Conservation (phyloP, 164 flowering plant species). For the Chimonanthus salicifolius region DNA sequence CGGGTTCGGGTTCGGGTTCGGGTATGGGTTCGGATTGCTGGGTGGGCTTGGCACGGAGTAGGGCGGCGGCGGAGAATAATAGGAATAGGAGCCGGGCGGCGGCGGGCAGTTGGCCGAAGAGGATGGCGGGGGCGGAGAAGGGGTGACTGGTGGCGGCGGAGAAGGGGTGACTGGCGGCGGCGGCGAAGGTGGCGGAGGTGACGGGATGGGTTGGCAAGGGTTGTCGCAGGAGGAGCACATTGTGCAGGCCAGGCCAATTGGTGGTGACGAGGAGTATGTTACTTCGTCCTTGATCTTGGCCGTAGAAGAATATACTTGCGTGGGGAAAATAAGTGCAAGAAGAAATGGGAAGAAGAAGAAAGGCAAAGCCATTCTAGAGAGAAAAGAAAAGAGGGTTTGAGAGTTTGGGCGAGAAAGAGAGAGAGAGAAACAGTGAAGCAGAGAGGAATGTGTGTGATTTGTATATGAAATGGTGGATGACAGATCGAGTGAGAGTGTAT, state of each 20-base stretch:
- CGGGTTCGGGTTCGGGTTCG: not conserved
- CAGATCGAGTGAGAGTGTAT: not conserved
- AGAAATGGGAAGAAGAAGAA: constrained; percentile 2
- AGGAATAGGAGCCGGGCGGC: constrained; percentile 21
- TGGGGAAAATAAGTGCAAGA: constrained; percentile 4
- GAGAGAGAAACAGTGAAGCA: not conserved
- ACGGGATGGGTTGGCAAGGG: constrained; percentile 37
- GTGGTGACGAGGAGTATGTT: not conserved
- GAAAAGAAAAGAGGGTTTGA: not conserved
- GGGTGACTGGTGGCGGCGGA: not conserved
- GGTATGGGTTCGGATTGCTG: not conserved
- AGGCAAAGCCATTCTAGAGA: not conserved
- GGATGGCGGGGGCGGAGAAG: not conserved
- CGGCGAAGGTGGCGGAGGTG: constrained; percentile 36
- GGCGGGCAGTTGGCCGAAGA: constrained; percentile 7
- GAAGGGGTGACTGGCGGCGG: constrained; percentile 16
- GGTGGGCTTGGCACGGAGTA: constrained; percentile 9
- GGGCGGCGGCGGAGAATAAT: constrained; percentile 46
- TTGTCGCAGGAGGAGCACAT: constrained; percentile 72
- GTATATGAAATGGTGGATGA: not conserved
- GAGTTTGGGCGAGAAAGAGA: not conserved
- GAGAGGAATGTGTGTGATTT: too few relatives aligned
- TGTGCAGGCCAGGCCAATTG: constrained; percentile 41
- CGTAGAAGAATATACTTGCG: constrained; percentile 18
- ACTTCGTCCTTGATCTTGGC: not conserved